Percentiles rank a stretch among this genome's conserved stretches.
Evolutionary conservation across 2,329 filamentous ascomycete species (phyloP).

Genomic region (Exophiala calicioides): DNA sequence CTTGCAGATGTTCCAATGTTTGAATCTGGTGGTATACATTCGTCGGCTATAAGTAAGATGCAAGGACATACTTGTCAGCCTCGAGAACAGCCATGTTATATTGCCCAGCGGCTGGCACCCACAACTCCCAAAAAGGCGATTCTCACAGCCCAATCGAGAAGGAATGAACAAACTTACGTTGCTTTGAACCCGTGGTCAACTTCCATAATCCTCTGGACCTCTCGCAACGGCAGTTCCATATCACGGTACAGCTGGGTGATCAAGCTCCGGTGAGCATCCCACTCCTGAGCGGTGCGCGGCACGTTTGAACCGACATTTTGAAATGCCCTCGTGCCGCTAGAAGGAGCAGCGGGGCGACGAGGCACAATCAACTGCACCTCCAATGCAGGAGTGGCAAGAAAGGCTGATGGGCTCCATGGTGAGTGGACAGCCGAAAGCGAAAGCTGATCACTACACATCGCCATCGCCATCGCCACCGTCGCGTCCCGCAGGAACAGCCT

Average conservation of each 20-base stretch:
- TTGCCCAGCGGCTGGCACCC: too few species aligned
- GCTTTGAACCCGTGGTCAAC: slow-evolving; percentile 5
- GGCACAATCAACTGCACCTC: slow-evolving; percentile 2
- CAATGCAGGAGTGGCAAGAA: too few species aligned
- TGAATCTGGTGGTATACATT: slow-evolving; percentile 15
- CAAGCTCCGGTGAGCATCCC: slow-evolving; percentile 1
- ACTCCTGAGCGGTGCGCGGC: slow-evolving; percentile 8
- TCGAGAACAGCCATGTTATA: too few species aligned
- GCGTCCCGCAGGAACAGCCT: too few species aligned
- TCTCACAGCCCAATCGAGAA: too few species aligned
- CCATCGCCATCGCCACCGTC: too few species aligned
- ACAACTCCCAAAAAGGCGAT: too few species aligned
- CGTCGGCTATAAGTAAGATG: too few species aligned
- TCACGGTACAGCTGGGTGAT: slow-evolving; percentile 9
- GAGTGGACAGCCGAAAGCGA: too few species aligned
- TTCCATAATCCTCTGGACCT: slow-evolving; percentile 14
- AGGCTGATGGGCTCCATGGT: too few species aligned
- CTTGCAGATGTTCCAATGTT: slow-evolving; percentile 16
- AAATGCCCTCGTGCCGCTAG: neutral
- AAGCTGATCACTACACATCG: too few species aligned
- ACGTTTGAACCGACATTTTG: too few species aligned
- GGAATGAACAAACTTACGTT: slow-evolving; percentile 2
- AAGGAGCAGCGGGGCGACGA: neutral
- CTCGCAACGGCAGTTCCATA: slow-evolving; percentile 2
- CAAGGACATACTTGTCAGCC: slow-evolving; percentile 1